Base-by-base conservation (phyloP, 352 stramenopile species). In the Globisporangium solare region DNA sequence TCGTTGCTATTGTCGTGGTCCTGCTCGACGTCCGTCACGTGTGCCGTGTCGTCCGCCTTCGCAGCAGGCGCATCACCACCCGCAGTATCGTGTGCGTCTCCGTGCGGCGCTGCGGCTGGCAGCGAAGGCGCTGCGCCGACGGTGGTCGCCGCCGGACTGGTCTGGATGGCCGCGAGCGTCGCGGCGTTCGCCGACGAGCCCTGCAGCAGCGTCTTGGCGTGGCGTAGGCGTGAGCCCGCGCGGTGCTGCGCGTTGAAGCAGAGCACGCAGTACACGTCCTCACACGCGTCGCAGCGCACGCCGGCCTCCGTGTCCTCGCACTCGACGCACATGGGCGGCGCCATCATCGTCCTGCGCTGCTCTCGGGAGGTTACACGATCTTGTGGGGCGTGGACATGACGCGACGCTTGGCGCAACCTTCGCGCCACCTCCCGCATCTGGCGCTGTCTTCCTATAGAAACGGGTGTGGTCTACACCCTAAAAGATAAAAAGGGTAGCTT, bases 221-320 rank as follows among this genome's bases (percentile, higher is more conserved):
- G 80, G 51, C 70, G 63, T 39, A 72, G 64, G 0, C 84, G 75
- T 12, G 67, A 75, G 22, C 82, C 85, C 0, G 74, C 66, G 49
- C 67, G 79, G 64, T 96, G 84, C 62, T 94, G 79, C 10, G 71
- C 82, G 21, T 75, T 56, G 61, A 79, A 94, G 67, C 86, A 95
- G 2, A 92, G 67, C 20, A 73, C 67, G 52, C 86, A 95, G 61
- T 91, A 95, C 0, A 76, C 51, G 60, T 95, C 86, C 12, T 71
- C 63, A 54, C 86, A 95, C 32, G 73, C 68, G 11, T 78, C 61
- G 60, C 86, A 95, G 27, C 60, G 61, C 14, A 94, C 60, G 22
- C 75, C 76, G 0, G 86, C 86, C 51, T 73, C 71, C 35, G 84
- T 89, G 60, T 94, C 84, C 57, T 94, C 84, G 63, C 86, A 95